These are phyloP conservation scores for Cercospora sp. DNA, from an alignment of 2,329 filamentous ascomycete genomes.

Conservation along the genomic window DNA sequence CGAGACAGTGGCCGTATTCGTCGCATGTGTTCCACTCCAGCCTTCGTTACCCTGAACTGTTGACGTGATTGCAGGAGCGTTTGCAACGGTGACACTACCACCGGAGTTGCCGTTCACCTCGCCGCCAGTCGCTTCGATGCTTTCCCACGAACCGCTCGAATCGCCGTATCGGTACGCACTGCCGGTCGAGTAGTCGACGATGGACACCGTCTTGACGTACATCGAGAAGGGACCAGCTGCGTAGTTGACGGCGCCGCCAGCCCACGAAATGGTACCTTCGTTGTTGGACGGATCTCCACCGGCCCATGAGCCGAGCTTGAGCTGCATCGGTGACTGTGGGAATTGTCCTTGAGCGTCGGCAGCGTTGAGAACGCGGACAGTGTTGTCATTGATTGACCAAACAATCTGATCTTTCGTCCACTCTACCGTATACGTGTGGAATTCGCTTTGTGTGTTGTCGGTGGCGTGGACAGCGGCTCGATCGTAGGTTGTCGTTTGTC, in stretches of 20 bases:
- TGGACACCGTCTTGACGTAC: conserved; percentile 71
- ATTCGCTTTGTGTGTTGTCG: conserved; percentile 68
- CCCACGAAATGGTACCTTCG: conserved; percentile 84
- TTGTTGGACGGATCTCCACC: conserved; percentile 82
- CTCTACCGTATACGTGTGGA: conserved; percentile 85
- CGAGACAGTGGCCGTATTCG: conserved; percentile 42
- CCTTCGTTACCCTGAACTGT: conserved; percentile 64
- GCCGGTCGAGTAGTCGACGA: conserved; percentile 93
- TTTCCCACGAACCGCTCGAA: conserved; percentile 73
- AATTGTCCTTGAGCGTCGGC: conserved; percentile 74
- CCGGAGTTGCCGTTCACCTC: conserved; percentile 60
- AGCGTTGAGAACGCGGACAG: conserved; percentile 73
- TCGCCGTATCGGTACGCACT: conserved; percentile 80
- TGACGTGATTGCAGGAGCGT: conserved; percentile 64
- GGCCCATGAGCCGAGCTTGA: conserved; percentile 90
- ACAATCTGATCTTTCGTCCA: conserved; percentile 85
- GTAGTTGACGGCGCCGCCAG: conserved; percentile 83
- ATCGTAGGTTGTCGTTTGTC: conserved; percentile 80
- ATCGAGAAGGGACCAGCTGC: conserved; percentile 80
- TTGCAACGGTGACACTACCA: conserved; percentile 54
- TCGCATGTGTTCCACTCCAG: conserved; percentile 61
- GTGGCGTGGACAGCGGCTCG: conserved; percentile 77
- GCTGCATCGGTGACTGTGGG: conserved; percentile 91
- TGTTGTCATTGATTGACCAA: conserved; percentile 79
- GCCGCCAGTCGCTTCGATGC: conserved; percentile 80